phyloP scores from a whole-genome alignment of 148 eudicot genomes.

The Tetragonia tetragonoides region DNA sequence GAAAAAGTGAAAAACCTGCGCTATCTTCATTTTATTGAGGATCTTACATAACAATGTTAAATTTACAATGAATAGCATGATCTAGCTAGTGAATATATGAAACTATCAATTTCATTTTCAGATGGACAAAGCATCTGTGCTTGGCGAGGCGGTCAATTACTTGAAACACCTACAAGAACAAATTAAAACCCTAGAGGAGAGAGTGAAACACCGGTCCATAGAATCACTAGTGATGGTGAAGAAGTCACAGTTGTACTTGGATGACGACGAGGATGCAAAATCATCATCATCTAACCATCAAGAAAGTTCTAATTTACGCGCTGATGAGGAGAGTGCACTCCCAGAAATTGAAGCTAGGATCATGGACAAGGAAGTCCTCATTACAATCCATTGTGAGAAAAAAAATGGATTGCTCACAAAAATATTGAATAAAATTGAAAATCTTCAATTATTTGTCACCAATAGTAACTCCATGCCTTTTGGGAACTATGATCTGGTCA shows the following conservation, averaged over 20 bases:
- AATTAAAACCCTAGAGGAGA: slow-evolving; percentile 32
- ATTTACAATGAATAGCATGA: too few species aligned
- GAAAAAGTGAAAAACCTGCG: too few species aligned
- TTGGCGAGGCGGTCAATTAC: slow-evolving; percentile 36
- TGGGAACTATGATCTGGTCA: slow-evolving; percentile 28
- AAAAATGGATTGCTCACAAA: slow-evolving; percentile 16
- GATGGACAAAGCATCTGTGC: slow-evolving; percentile 50
- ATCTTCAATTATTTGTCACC: slow-evolving; percentile 29
- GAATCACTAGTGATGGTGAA: slow-evolving; percentile 18
- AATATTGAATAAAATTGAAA: slow-evolving; percentile 37
- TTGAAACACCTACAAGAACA: slow-evolving; percentile 40
- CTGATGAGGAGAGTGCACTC: background rate
- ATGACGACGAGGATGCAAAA: slow-evolving; percentile 9
- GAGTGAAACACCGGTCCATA: background rate
- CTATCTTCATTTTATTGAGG: too few species aligned
- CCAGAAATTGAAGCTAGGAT: slow-evolving; percentile 45
- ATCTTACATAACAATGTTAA: too few species aligned
- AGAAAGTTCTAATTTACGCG: background rate
- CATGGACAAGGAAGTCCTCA: slow-evolving; percentile 28
- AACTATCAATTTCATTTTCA: background rate
- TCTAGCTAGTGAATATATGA: too few species aligned
- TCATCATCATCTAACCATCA: background rate
- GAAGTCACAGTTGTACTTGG: slow-evolving; percentile 14
- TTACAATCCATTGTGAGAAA: slow-evolving; percentile 38
- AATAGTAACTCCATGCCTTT: slow-evolving; percentile 39